Base-by-base conservation (phyloP, 2,329 filamentous ascomycete genomes). In the Cyclaneusma minus region DNA sequence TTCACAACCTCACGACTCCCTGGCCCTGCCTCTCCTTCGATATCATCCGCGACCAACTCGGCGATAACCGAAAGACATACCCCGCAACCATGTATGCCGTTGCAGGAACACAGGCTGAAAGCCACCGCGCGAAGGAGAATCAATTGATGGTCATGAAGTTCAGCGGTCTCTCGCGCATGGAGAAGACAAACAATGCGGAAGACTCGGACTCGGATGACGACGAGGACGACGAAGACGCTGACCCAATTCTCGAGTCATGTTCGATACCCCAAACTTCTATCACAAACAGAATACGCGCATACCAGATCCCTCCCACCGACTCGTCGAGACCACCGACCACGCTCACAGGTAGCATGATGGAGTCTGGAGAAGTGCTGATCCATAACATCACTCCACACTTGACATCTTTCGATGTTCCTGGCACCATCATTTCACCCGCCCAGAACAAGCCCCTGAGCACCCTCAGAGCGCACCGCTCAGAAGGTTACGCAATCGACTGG, bases 21-120 rank as follows among this genome's bases (percentile, higher is more conserved):
- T 98, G 89, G 89, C 89, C 89, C 3, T 98, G 89, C 50, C 67
- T 98, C 10, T 95, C 87, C 2, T 93, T 94, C 54, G 89, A 95
- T 49, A 77, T 98, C 33, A 55, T 98, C 35, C 75, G 67, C 42
- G 89, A 98, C 55, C 63, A 64, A 27, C 67, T 98, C 11, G 89
- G 89, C 39, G 78, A 93, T 48, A 74, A 83, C 52, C 77, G 89
- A 46, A 91, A 77, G 51, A 74, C 77, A n/a, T 98, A 91, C 54
- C 89, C 89, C 14, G 83, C 84, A 26, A 94, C 87, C 32, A 77
- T 94, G 56, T 98, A 95, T 56, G 78, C 85, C 7, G 85, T 95
- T 16, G 76, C 84, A 11, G 89, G 89, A 33, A 98, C 89, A 8
- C 89, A 98, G 58, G 89, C 89, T 20, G 85, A 87, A 42, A 61